Conservation (phyloP, 2,329 filamentous ascomycete genomes). For the Pseudopyricularia javanii region DNA sequence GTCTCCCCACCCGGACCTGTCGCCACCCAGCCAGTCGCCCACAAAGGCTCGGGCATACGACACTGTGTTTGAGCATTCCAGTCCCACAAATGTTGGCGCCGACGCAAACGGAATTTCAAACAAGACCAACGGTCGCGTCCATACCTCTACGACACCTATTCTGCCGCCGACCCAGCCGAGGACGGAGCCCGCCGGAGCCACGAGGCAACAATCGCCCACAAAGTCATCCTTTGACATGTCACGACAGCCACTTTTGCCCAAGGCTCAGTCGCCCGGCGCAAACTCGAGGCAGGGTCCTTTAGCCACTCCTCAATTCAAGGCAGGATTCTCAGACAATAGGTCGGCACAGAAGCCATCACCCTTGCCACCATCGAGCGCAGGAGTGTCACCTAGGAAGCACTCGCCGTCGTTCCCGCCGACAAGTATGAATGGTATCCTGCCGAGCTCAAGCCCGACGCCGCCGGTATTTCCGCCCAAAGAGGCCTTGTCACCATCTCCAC, state of each 20-base stretch:
- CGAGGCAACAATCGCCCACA: not conserved
- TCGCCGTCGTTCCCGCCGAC: constrained; percentile 28
- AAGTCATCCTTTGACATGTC: not conserved
- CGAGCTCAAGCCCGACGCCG: constrained; percentile 17
- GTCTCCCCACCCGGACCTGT: constrained; percentile 27
- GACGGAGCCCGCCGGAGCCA: not conserved
- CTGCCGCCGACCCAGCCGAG: constrained; percentile 2
- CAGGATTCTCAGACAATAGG: constrained; percentile 10
- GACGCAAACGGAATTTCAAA: constrained; percentile 1
- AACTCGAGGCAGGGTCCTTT: not conserved
- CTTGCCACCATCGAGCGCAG: constrained; percentile 29
- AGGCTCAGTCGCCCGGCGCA: not conserved
- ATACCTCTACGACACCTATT: constrained; percentile 5
- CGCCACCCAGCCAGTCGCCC: constrained; percentile 26
- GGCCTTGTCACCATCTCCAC: constrained; percentile 43
- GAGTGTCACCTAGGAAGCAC: constrained; percentile 39
- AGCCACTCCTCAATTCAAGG: constrained; percentile 1
- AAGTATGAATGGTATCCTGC: constrained; percentile 14
- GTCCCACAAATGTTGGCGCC: constrained; percentile 7
- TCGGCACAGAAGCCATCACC: constrained; percentile 22
- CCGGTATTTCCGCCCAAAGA: constrained; percentile 45
- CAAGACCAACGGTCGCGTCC: constrained; percentile 1
- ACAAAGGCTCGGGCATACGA: constrained; percentile 26
- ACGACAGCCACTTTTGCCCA: not conserved
- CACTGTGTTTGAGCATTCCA: constrained; percentile 21